Evolutionary conservation across 371 early-diverging fungal species (phyloP), one percentile per base, ranked within the genome.

Genomic region (Rhizopus stolonifer): DNA sequence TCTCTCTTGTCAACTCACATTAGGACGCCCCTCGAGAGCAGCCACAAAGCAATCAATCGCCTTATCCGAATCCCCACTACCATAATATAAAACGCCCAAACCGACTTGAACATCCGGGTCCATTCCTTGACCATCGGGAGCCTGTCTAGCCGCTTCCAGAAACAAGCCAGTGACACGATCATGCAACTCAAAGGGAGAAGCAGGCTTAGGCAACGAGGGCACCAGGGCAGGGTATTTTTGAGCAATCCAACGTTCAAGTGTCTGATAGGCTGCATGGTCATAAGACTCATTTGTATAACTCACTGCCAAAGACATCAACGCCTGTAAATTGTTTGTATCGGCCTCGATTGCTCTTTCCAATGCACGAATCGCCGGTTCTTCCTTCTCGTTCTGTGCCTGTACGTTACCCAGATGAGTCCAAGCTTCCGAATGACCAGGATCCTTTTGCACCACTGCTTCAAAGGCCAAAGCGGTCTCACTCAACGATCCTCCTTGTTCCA

Each of bases 21-120:
- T 82, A 17, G 98, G 97, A n/a, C 91, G 79, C n/a, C 83, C 82
- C 42, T 87, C 84, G 34, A 99, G 68, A 31, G 97, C 96, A 3
- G 96, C 82, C 38, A 90, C 82, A 80, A 99, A 99, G 55, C 99
- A 99, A 70, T 99, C 99, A 10, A 95, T 85, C 0, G 98, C 95
- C 73, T 98, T 98, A 29, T 87, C 86, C 46, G 90, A 90, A 53
- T 98, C 95, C 11, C 85, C 83, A 13, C 86, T 84, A 14, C 89
- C 89, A 71, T 98, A 90, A 65, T 95, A 96, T 58, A 99, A 70
- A 3, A 99, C 90, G 9, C 98, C 99, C 10, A 99, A 79, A 8
- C 92, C 98, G 24, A 94, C 82, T 70, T 99, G 97, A 0, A 98
- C 91, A 61, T 94, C 93, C 0, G 96, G 86, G 61, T 96, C 96